Percentiles rank a stretch among this genome's conserved stretches.
Evolutionary conservation across 1,284 basidiomycete genomes (phyloP).

Genomic region (Schizophyllum amplum): DNA sequence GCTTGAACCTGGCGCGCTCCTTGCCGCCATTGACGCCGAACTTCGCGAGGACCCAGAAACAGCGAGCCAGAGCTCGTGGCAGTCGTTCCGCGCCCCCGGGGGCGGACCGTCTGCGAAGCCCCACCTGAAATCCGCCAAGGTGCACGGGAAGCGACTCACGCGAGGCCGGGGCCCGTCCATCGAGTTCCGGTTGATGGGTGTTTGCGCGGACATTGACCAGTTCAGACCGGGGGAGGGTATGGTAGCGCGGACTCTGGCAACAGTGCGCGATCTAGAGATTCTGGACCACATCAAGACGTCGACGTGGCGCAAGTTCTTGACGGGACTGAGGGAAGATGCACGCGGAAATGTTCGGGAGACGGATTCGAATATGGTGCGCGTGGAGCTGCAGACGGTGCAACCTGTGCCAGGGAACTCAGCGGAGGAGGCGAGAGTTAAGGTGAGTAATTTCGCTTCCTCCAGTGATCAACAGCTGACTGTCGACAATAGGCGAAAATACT

Average conservation of each 20-base stretch:
- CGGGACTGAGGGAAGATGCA: constrained; percentile 74
- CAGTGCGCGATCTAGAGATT: constrained; percentile 75
- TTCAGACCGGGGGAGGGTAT: constrained; percentile 50
- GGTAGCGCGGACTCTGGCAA: constrained; percentile 59
- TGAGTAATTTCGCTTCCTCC: no score
- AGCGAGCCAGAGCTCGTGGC: constrained; percentile 77
- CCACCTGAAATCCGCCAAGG: constrained; percentile 29
- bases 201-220: constrained; percentile 61
- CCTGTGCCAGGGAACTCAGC: constrained; percentile 59
- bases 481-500: constrained; percentile 61
- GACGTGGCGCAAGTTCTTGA: constrained; percentile 97
- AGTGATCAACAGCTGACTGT: no score
- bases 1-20: constrained; percentile 66
- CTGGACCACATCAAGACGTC: constrained; percentile 97
- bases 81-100: constrained; percentile 53
- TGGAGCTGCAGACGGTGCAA: constrained; percentile 71
- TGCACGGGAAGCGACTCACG: constrained; percentile 58
- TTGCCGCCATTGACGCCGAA: constrained; percentile 90
- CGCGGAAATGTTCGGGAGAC: constrained; percentile 83
- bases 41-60: constrained; percentile 70
- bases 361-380: constrained; percentile 86
- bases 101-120: constrained; percentile 29
- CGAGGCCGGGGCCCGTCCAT: constrained; percentile 77
- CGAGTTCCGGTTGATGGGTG: constrained; percentile 70
- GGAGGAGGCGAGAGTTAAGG: constrained; percentile 78